Base-by-base conservation (phyloP, 2,329 filamentous ascomycete genomes). In the Penicillium sp. region DNA sequence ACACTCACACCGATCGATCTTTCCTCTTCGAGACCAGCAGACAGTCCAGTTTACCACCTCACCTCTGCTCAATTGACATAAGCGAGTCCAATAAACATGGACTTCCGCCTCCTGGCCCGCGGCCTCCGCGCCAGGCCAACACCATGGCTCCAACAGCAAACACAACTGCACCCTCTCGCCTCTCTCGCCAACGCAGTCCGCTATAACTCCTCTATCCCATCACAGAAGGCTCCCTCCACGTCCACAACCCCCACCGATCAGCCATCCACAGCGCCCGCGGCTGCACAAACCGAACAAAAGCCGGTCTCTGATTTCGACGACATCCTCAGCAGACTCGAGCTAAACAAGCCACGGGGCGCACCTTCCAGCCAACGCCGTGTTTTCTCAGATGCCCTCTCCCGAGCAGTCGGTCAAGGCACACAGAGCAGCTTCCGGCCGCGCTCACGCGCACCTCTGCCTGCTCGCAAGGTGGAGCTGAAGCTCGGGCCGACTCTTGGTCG, bases 401-500 rank as follows among this genome's bases (percentile, higher is more conserved):
- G 61, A 34, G 58, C 60, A 11, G 63, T 67, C 23, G 56, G 60
- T 46, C 18, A 50, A 30, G 58, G 61, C 41, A 56, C 61, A 26
- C 27, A 47, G 50, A 23, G 42, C 50, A 8, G 39, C 38, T 9
- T 42, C 40, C 45, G 59, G 48, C 13, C 16, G 9, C 35, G 51
- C 36, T 35, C 42, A 41, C 26, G 61, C 55, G 29, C 53, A 45
- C 54, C 60, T 11, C 51, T 51, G 3, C 61, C 64, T 6, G 29
- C 55, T 30, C 67, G 63, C n/a, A 66, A 63, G 47, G 55, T 68
- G 18, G 66, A 71, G 38, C 51, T 73, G 43, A 73, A 74, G 60
- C 63, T 74, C 23, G 70, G 70, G 3, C 69, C 72, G n/a, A 63
- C 63, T 30, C 66, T 74, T 23, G 72, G 72, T 19, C 70, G 72